Base-by-base conservation (phyloP, 2,329 filamentous ascomycete species). In the Calonectria crousiana region DNA sequence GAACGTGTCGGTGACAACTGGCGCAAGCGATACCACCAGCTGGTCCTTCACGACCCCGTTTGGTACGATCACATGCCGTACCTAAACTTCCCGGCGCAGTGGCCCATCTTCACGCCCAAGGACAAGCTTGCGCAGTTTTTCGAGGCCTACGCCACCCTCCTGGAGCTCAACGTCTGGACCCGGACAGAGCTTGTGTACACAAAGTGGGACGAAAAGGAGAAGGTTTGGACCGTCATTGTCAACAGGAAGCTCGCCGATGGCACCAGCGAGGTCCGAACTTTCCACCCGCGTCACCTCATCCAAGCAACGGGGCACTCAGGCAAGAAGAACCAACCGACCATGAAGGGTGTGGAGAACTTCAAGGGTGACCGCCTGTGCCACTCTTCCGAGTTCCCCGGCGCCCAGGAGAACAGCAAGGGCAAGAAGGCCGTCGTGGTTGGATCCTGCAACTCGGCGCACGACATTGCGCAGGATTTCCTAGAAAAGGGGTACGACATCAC, bases 81-180 rank as follows among this genome's bases (percentile, higher is more conserved):
- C 80, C 77, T 95, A 5, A 84, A 85, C 0, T 95, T 94, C 80
- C 93, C 93, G 0, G 80, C 87, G 0, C 88, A 88, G 67, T 95
- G 93, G 93, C 93, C 93, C 4, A 85, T 93, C 20, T 95, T 93
- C 81, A 93, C 92, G 0, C 92, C 92, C 6, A 94, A 94, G 80
- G 92, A 94, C 82, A 94, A 94, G 79, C 85, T 94, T 0, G 93
- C 88, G 1, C 91, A 93, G 53, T 95, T 91, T 84, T 92, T 94
- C 74, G 92, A 94, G 76, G 85, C 89, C 0, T 94, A 95, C 76
- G 92, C 89, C 0, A 88, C 85, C 6, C 83, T 91, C 0, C 86
- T 94, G n/a, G 93, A 95, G 77, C 87, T 95, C 51, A 93, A 94
- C 74, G 88, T 93, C 32, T 94, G 92, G 93, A 90, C 87, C 0